Percentiles rank a stretch among this genome's conserved stretches.
Conservation (phyloP, 257 asterid genomes). For the Osmanthus fragrans region DNA sequence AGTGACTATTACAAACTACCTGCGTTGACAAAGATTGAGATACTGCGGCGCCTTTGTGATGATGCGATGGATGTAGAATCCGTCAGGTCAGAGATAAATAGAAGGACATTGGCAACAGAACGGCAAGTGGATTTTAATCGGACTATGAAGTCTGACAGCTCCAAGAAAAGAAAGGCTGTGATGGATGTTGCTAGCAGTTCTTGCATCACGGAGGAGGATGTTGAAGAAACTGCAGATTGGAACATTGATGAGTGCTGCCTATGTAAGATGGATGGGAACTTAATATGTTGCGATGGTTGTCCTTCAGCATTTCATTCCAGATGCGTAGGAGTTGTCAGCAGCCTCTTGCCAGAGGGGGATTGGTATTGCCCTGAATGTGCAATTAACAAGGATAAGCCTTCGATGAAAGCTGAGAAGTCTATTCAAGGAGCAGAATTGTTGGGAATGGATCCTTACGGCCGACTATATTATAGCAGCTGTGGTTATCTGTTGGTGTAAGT, state of each 20-base stretch:
- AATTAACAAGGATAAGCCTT: slow-evolving; percentile 64
- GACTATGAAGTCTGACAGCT: slow-evolving; percentile 40
- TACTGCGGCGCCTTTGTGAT: slow-evolving; percentile 84
- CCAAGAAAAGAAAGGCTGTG: slow-evolving; percentile 56
- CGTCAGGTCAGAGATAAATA: slow-evolving; percentile 68
- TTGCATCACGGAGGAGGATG: slow-evolving; percentile 63
- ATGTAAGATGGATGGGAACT: slow-evolving; percentile 92
- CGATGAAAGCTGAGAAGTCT: slow-evolving; percentile 58
- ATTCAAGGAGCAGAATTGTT: slow-evolving; percentile 77
- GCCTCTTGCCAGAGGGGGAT: slow-evolving; percentile 91
- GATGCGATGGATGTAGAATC: slow-evolving; percentile 80
- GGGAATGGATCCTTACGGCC: slow-evolving; percentile 83
- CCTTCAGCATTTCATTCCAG: slow-evolving; percentile 96
- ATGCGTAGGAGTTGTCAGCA: slow-evolving; percentile 85
- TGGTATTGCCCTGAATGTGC: slow-evolving; percentile 98
- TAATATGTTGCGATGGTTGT: slow-evolving; percentile 98
- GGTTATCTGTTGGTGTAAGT: slow-evolving; percentile 95
- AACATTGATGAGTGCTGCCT: slow-evolving; percentile 94
- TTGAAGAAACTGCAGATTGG: slow-evolving; percentile 59
- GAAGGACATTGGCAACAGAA: slow-evolving; percentile 62
- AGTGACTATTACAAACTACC: slow-evolving; percentile 71
- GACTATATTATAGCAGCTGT: slow-evolving; percentile 71
- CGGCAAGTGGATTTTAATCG: slow-evolving; percentile 51
- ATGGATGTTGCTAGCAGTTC: slow-evolving; percentile 57
- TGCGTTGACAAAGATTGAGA: slow-evolving; percentile 67